Conservation (phyloP, 2,329 filamentous ascomycete species). For the Podosphaera fusca region DNA sequence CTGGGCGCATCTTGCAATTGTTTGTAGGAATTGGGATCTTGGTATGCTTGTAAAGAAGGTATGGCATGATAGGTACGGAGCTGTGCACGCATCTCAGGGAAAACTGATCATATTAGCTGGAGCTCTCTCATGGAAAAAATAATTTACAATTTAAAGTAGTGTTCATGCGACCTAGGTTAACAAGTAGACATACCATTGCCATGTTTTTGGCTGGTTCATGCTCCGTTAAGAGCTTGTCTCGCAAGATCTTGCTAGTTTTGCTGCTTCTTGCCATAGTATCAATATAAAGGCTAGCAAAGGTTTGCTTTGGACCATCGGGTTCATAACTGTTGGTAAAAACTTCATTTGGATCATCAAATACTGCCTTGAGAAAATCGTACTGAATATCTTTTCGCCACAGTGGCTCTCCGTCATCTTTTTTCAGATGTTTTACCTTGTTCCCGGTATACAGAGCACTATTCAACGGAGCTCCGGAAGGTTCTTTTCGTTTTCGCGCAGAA, state of each 20-base stretch:
- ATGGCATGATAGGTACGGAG: constrained; percentile 95
- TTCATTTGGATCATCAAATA: constrained; percentile 49
- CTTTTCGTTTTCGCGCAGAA: constrained; percentile 9
- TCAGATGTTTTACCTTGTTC: constrained; percentile 57
- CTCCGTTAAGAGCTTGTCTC: constrained; percentile 87
- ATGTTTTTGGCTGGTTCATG: constrained; percentile 84
- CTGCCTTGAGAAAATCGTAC: constrained; percentile 59
- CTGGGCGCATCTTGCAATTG: constrained; percentile 90
- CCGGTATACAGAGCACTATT: constrained; percentile 13
- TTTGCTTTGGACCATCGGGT: constrained; percentile 34
- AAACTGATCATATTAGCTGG: constrained; percentile 37
- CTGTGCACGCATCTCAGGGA: constrained; percentile 96
- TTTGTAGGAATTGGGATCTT: constrained; percentile 91
- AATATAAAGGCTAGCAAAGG: constrained; percentile 90
- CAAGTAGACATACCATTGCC: constrained; percentile 95
- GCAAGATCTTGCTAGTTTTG: constrained; percentile 95
- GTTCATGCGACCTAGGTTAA: constrained; percentile 97
- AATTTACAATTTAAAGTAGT: constrained; percentile 82
- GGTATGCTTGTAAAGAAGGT: constrained; percentile 79
- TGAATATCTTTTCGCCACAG: constrained; percentile 76
- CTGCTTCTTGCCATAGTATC: constrained; percentile 96
- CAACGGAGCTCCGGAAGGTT: constrained; percentile 7
- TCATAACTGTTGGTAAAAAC: constrained; percentile 92
- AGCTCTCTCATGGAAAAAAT: background rate
- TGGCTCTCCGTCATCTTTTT: constrained; percentile 73